phyloP scores from a whole-genome alignment of 1,284 basidiomycete species.

The Trichosporon sp. region DNA sequence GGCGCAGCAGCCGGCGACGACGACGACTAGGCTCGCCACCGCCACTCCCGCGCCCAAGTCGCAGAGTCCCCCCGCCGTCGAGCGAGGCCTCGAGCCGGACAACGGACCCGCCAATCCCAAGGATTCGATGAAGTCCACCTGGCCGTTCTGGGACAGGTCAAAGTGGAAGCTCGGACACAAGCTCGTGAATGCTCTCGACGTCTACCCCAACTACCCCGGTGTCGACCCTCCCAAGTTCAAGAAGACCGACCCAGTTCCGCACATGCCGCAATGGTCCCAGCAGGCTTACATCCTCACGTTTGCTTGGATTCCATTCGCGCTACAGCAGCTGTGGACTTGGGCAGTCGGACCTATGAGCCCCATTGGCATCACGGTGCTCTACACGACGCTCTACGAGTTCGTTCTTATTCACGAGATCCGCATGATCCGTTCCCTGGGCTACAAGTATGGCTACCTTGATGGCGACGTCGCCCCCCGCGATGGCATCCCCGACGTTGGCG shows the following conservation, averaged over 20 bases:
- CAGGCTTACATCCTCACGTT: conserved; percentile 3
- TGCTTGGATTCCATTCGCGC: neutral
- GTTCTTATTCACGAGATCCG: conserved; percentile 1
- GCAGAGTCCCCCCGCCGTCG: too few relatives aligned
- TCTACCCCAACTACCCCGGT: neutral
- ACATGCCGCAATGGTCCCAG: conserved; percentile 5
- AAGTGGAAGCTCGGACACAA: neutral
- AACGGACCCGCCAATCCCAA: neutral
- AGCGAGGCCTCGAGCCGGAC: too few relatives aligned
- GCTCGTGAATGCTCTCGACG: conserved; percentile 1
- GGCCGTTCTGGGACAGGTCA: neutral
- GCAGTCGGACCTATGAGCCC: neutral
- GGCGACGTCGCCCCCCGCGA: conserved; percentile 2
- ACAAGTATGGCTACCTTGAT: neutral
- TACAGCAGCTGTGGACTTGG: neutral
- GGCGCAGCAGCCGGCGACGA: too few relatives aligned
- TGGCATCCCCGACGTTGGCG: conserved; percentile 7
- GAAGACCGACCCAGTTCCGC: conserved; percentile 1
- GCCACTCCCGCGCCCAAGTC: too few relatives aligned
- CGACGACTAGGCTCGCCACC: too few relatives aligned
- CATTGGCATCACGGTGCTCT: neutral
- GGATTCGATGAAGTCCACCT: conserved; percentile 1
- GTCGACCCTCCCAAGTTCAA: neutral
- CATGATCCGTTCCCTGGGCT: neutral
- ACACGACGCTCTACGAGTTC: neutral